A percentile compares a stretch with the other conserved stretches of the same genome.
Evolutionary conservation across 2,329 filamentous ascomycete genomes (phyloP).

Genomic region (Juglanconis sp.): DNA sequence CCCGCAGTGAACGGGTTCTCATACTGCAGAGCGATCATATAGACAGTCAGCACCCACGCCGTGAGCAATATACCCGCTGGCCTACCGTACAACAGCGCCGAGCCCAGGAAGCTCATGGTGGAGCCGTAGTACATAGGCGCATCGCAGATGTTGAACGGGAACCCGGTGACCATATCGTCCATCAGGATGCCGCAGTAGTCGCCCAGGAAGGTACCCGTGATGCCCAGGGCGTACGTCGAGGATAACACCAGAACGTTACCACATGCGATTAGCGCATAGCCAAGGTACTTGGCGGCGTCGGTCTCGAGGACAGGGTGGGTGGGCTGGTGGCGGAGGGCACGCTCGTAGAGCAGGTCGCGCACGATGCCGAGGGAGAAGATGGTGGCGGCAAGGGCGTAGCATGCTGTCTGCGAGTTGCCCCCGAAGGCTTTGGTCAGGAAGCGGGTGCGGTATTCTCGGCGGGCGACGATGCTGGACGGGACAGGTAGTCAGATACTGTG

Average conservation of each 20-base stretch:
- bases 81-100: slow-evolving; percentile 79
- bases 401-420: slow-evolving; percentile 73
- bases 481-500: not conserved
- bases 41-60: slow-evolving; percentile 70
- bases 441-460: slow-evolving; percentile 79
- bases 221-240: slow-evolving; percentile 86
- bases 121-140: slow-evolving; percentile 97
- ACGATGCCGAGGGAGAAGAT: slow-evolving; percentile 92
- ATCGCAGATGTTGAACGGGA: slow-evolving; percentile 88
- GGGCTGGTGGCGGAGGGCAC: slow-evolving; percentile 73
- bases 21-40: slow-evolving; percentile 75
- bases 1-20: slow-evolving; percentile 93
- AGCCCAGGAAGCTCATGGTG: slow-evolving; percentile 87
- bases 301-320: slow-evolving; percentile 69
- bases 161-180: slow-evolving; percentile 90
- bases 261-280: slow-evolving; percentile 65
- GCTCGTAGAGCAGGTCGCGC: slow-evolving; percentile 84
- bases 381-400: slow-evolving; percentile 81
- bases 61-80: slow-evolving; percentile 81
- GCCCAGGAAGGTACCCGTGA: slow-evolving; percentile 93
- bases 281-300: slow-evolving; percentile 57
- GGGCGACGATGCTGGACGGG: slow-evolving; percentile 14
- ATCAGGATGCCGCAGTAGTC: slow-evolving; percentile 99
- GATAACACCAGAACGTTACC: slow-evolving; percentile 85
- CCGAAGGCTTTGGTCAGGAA: slow-evolving; percentile 82